Evolutionary conservation across 176 grass and related monocot species (phyloP).

Genomic region (Saccharum spontaneum): DNA sequence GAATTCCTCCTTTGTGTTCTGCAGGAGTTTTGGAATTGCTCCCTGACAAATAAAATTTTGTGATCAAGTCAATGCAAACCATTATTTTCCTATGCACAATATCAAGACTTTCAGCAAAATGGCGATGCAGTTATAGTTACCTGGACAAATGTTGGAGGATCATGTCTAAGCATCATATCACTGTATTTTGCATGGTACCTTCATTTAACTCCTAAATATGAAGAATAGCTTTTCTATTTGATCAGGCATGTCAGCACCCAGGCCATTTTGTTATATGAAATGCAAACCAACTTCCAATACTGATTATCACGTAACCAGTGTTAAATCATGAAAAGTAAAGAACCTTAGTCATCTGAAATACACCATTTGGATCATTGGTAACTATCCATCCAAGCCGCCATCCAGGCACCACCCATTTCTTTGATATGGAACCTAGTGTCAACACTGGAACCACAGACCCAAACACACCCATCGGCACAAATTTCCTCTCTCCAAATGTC

Average conservation of each 20-base stretch:
- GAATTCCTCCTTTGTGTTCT: constrained; percentile 61
- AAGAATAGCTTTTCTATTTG: not conserved
- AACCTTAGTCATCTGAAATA: constrained; percentile 67
- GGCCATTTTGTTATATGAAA: not conserved
- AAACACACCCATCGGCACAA: constrained; percentile 69
- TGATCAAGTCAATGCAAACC: not conserved
- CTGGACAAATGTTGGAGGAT: constrained; percentile 72
- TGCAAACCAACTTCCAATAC: not conserved
- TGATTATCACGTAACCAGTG: not conserved
- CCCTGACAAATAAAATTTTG: constrained; percentile 28
- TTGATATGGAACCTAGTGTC: constrained; percentile 71
- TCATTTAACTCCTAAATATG: not conserved
- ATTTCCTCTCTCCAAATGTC: constrained; percentile 55
- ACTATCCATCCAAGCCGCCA: constrained; percentile 93
- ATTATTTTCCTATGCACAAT: not conserved
- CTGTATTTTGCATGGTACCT: not conserved
- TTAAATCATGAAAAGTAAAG: not conserved
- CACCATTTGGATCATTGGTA: constrained; percentile 44
- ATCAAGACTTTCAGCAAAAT: not conserved
- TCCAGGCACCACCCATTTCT: constrained; percentile 47
- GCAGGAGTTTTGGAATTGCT: constrained; percentile 53
- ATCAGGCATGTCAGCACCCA: not conserved
- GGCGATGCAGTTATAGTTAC: constrained; percentile 2
- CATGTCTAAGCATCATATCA: not conserved
- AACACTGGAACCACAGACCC: constrained; percentile 53